These are phyloP conservation scores for Boletellus sp. DNA, from an alignment of 1,284 basidiomycete species.

Conservation along the genomic window DNA sequence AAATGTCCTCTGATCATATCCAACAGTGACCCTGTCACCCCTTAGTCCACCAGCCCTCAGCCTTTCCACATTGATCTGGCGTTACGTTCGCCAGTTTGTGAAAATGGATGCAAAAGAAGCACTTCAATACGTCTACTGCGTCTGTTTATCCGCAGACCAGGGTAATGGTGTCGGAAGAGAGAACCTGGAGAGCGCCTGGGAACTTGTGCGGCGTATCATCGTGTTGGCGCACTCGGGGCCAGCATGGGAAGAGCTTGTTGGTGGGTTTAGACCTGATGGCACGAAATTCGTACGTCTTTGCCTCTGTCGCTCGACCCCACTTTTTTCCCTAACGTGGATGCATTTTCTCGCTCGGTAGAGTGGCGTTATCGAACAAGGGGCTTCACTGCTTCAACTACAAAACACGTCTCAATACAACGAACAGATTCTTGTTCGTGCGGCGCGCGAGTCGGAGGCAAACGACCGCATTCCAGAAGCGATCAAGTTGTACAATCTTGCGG, in stretches of 20 bases:
- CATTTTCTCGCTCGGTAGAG: slow-evolving; percentile 43
- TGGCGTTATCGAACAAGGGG: slow-evolving; percentile 84
- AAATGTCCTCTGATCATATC: background rate
- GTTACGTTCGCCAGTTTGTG: slow-evolving; percentile 89
- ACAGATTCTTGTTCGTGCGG: slow-evolving; percentile 80
- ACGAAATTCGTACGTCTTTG: slow-evolving; percentile 70
- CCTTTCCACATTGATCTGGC: slow-evolving; percentile 85
- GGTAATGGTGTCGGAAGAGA: slow-evolving; percentile 69
- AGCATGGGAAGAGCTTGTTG: slow-evolving; percentile 86
- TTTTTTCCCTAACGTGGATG: slow-evolving; percentile 5
- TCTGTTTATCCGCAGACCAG: slow-evolving; percentile 81
- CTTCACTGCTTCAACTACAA: slow-evolving; percentile 73
- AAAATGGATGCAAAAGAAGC: slow-evolving; percentile 91
- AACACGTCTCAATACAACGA: slow-evolving; percentile 75
- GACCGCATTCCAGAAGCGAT: slow-evolving; percentile 88
- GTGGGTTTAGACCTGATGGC: slow-evolving; percentile 87
- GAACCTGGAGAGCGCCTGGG: slow-evolving; percentile 84
- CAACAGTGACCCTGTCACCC: slow-evolving; percentile 62
- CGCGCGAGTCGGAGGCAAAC: slow-evolving; percentile 71
- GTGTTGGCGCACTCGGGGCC: slow-evolving; percentile 83
- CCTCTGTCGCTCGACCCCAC: background rate
- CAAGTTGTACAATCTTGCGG: slow-evolving; percentile 93
- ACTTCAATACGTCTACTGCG: slow-evolving; percentile 91
- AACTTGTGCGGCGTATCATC: slow-evolving; percentile 85
- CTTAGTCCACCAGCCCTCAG: slow-evolving; percentile 69